Conservation (phyloP, 352 stramenopile genomes). For the Phytophthora fragariaefolia region DNA sequence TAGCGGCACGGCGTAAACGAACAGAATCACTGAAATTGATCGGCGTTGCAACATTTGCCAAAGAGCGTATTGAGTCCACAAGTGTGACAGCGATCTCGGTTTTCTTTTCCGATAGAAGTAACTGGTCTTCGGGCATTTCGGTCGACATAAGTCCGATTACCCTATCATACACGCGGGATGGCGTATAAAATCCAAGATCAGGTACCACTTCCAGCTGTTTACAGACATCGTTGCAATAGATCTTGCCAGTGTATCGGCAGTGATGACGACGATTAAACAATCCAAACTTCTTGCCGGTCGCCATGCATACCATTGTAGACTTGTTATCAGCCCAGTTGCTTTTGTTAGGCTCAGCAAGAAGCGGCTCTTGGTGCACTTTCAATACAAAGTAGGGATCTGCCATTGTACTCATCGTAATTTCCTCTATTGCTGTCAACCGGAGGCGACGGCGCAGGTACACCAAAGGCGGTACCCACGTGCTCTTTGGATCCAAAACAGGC, state of each 20-base stretch:
- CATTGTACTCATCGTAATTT: constrained; percentile 81
- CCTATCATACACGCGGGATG: constrained; percentile 81
- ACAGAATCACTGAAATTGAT: constrained; percentile 81
- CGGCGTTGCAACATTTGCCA: constrained; percentile 56
- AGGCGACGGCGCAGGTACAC: constrained; percentile 78
- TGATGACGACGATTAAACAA: constrained; percentile 90
- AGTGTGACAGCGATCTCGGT: constrained; percentile 88
- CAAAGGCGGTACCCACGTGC: constrained; percentile 58
- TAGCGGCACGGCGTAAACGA: constrained; percentile 57
- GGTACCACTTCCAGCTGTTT: constrained; percentile 82
- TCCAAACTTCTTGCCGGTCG: constrained; percentile 87
- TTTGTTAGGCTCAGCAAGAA: constrained; percentile 72
- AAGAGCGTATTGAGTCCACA: constrained; percentile 72
- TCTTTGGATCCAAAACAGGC: constrained; percentile 62
- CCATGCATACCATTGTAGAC: constrained; percentile 83
- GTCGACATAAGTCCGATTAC: constrained; percentile 85
- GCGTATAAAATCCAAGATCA: constrained; percentile 81
- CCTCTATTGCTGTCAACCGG: constrained; percentile 65
- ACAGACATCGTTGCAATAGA: constrained; percentile 87
- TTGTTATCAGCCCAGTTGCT: constrained; percentile 89
- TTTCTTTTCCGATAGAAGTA: constrained; percentile 86
- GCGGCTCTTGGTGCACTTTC: constrained; percentile 58
- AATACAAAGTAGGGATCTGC: constrained; percentile 86
- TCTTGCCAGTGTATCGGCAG: constrained; percentile 86
- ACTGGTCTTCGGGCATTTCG: constrained; percentile 83